A percentile compares a stretch with the other conserved stretches of the same genome.
phyloP scores from a whole-genome alignment of 1,284 basidiomycete species.

The Irpex rosettiformis region DNA sequence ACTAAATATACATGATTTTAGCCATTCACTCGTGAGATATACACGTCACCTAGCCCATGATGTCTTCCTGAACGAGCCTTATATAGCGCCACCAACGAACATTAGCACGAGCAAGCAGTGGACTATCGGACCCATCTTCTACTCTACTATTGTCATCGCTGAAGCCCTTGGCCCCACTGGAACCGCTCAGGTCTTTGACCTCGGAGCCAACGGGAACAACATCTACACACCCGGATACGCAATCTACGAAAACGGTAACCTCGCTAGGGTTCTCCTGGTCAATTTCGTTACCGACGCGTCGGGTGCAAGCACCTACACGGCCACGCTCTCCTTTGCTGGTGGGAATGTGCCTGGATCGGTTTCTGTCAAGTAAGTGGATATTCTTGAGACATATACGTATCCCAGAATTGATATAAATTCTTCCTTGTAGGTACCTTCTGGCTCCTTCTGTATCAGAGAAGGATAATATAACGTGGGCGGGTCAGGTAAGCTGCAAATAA shows the following conservation, averaged over 20 bases:
- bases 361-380: conserved; percentile 42
- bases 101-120: conserved; percentile 53
- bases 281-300: conserved; percentile 59
- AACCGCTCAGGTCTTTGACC: conserved; percentile 54
- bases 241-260: conserved; percentile 60
- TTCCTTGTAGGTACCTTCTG: conserved; percentile 41
- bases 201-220: conserved; percentile 44
- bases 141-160: conserved; percentile 63
- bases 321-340: conserved; percentile 39
- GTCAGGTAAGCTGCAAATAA: conserved; percentile 24
- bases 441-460: conserved; percentile 57
- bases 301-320: conserved; percentile 47
- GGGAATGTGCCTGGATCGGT: conserved; percentile 41
- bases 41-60: conserved; percentile 6
- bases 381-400: background rate
- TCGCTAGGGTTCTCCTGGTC: conserved; percentile 58
- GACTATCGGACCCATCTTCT: conserved; percentile 67
- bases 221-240: conserved; percentile 67
- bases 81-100: conserved; percentile 56
- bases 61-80: conserved; percentile 4
- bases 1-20: conserved; percentile 2
- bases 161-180: conserved; percentile 67
- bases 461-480: conserved; percentile 70
- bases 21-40: conserved; percentile 44
- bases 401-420: background rate